Conservation (phyloP, 108 stramenopile species). For the Nannochloropsis oceanica region DNA sequence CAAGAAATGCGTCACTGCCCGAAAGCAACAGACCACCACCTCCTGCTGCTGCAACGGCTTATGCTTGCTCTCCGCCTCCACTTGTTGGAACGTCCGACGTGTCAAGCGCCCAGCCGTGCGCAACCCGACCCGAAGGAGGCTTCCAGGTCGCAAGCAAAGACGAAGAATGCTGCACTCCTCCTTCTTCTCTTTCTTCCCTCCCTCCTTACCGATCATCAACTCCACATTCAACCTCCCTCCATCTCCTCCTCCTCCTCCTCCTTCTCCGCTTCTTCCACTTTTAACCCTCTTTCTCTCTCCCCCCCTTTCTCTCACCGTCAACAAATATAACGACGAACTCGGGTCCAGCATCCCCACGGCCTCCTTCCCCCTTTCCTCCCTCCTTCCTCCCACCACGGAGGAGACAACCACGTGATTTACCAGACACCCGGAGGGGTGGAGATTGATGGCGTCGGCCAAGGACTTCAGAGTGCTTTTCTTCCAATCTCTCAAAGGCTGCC, state of each 20-base stretch:
- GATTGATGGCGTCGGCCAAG: not conserved
- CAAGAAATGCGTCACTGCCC: too few species aligned
- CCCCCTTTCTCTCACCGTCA: not conserved
- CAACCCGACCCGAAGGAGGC: not conserved
- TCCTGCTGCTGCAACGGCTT: not conserved
- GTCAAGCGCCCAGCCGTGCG: not conserved
- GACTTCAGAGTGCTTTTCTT: not conserved
- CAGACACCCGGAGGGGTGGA: not conserved
- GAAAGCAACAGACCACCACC: too few species aligned
- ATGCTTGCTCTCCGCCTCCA: not conserved
- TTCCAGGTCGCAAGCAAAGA: not conserved
- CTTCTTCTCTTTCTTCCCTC: not conserved
- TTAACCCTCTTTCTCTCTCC: not conserved
- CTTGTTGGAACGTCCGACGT: not conserved
- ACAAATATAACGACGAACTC: not conserved
- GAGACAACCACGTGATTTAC: not conserved
- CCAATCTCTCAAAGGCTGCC: not conserved
- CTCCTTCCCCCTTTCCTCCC: not conserved
- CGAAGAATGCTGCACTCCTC: not conserved
- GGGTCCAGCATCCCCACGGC: not conserved
- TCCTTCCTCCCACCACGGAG: not conserved
- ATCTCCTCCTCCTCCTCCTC: not conserved
- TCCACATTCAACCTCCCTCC: not conserved
- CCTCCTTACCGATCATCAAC: not conserved
- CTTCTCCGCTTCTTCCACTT: not conserved